Evolutionary conservation across 2,329 filamentous ascomycete species (phyloP).

Genomic region (Colletotrichum sp.): DNA sequence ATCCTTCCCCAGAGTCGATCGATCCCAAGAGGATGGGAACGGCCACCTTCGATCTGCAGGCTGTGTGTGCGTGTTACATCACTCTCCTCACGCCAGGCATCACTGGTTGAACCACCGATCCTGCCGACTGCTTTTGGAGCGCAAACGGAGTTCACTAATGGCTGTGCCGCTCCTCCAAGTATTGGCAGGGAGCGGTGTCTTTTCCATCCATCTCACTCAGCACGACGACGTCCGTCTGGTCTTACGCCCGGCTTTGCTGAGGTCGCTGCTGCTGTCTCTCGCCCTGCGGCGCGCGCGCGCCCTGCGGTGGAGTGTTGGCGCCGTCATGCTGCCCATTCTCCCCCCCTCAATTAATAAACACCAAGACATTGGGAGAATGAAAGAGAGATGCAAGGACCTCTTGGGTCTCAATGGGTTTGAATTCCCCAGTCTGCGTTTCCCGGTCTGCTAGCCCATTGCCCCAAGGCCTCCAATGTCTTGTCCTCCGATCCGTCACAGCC

Average conservation of each 20-base stretch:
- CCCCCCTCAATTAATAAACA: background rate
- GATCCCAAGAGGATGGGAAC: background rate
- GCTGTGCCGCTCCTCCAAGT: background rate
- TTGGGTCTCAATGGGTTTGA: background rate
- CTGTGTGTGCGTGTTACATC: background rate
- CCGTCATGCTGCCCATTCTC: background rate
- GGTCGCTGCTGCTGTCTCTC: background rate
- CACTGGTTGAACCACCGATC: background rate
- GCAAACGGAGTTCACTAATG: background rate
- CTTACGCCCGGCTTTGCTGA: background rate
- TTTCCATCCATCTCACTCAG: background rate
- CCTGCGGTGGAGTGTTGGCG: background rate
- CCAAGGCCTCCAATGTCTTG: background rate
- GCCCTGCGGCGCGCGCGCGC: background rate
- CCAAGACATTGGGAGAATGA: background rate
- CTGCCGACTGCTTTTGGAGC: background rate
- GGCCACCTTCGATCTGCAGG: background rate
- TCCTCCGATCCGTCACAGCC: background rate
- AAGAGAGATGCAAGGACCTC: background rate
- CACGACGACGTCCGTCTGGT: background rate
- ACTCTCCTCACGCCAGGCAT: background rate
- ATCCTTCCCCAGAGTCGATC: background rate
- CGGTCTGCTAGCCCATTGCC: background rate
- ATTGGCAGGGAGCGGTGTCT: background rate
- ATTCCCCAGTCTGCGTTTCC: background rate